phyloP scores from a whole-genome alignment of 2,329 filamentous ascomycete genomes.

The Claviceps sp. region DNA sequence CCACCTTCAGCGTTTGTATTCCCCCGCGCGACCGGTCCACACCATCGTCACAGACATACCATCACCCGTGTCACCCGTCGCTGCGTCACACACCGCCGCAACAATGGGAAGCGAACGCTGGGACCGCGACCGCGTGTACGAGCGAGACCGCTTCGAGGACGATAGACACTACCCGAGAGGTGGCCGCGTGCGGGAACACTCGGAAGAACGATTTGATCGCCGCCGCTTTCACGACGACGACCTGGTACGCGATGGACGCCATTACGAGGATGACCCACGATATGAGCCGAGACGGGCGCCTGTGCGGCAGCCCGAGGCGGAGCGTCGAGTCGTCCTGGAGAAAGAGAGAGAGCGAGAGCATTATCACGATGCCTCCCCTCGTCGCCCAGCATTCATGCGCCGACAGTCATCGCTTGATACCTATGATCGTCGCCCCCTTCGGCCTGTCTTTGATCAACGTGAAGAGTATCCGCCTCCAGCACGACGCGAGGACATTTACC shows the following conservation, averaged over 20 bases:
- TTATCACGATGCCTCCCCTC: slow-evolving; percentile 33
- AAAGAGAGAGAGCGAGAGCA: slow-evolving; percentile 40
- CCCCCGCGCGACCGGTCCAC: not conserved
- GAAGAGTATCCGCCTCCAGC: slow-evolving; percentile 52
- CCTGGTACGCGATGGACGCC: slow-evolving; percentile 34
- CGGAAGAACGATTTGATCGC: slow-evolving; percentile 37
- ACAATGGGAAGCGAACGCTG: slow-evolving; percentile 27
- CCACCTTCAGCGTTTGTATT: too few species aligned
- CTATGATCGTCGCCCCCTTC: slow-evolving; percentile 61
- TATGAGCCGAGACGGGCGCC: slow-evolving; percentile 19
- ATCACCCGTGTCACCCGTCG: not conserved
- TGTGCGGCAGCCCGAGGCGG: slow-evolving; percentile 26
- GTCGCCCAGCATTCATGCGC: slow-evolving; percentile 55
- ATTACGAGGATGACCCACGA: slow-evolving; percentile 41
- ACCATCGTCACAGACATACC: not conserved
- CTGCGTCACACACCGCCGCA: not conserved
- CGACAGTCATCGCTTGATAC: slow-evolving; percentile 84
- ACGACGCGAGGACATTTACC: slow-evolving; percentile 31
- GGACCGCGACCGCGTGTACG: slow-evolving; percentile 40
- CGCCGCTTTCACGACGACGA: slow-evolving; percentile 34
- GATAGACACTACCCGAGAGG: slow-evolving; percentile 31
- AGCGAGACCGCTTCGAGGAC: slow-evolving; percentile 32
- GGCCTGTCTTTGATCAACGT: slow-evolving; percentile 34
- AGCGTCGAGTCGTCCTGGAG: slow-evolving; percentile 42
- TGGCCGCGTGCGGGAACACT: slow-evolving; percentile 28